Conservation (phyloP, 257 asterid species). For the Cynanchum wilfordii region DNA sequence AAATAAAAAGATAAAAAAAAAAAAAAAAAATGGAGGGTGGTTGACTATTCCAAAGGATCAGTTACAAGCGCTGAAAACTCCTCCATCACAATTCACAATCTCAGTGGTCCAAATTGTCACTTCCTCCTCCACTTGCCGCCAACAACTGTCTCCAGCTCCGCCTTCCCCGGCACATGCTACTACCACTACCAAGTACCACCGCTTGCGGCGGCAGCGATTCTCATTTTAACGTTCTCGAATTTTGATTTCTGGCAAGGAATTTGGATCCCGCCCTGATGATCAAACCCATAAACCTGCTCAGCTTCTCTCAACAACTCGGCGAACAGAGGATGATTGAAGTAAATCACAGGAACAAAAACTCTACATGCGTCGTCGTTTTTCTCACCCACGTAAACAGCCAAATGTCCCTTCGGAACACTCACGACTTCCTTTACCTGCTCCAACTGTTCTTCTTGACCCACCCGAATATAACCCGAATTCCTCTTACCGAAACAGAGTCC, state of each 20-base stretch:
- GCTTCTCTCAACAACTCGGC: constrained; percentile 47
- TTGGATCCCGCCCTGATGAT: constrained; percentile 63
- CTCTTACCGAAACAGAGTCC: constrained; percentile 16
- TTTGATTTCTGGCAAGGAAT: constrained; percentile 59
- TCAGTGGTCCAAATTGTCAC: constrained; percentile 10
- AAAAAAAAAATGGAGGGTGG: background rate
- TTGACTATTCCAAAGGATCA: background rate
- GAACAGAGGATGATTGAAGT: constrained; percentile 63
- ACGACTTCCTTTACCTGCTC: constrained; percentile 1
- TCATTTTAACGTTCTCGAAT: constrained; percentile 47
- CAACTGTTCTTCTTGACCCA: constrained; percentile 26
- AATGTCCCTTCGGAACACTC: constrained; percentile 49
- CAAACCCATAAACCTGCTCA: constrained; percentile 51
- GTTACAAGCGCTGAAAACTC: background rate
- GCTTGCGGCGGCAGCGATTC: constrained; percentile 39
- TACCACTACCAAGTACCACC: constrained; percentile 18
- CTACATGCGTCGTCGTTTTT: constrained; percentile 43
- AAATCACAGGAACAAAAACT: constrained; percentile 59
- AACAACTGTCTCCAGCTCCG: constrained; percentile 23
- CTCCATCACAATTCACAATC: background rate
- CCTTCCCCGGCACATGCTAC: constrained; percentile 20
- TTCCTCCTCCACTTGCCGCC: constrained; percentile 3
- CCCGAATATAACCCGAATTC: constrained; percentile 33
- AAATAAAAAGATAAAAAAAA: background rate
- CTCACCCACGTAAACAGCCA: constrained; percentile 64